Evolutionary conservation across 306 rosid genomes (phyloP).

Genomic region (Psophocarpus tetragonolobus): DNA sequence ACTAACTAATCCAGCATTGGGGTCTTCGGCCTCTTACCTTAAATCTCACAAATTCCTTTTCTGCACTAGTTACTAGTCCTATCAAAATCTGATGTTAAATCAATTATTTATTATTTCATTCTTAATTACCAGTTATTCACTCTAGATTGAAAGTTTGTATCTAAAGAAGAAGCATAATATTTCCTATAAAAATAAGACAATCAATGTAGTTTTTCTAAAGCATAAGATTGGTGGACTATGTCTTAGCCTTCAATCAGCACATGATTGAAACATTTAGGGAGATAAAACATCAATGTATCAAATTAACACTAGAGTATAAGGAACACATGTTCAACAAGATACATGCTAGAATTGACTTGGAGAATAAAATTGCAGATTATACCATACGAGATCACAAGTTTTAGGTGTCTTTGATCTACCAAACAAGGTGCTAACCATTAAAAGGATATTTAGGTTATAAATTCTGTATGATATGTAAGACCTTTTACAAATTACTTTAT

Average conservation of each 20-base stretch:
- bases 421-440: background rate
- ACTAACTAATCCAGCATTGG: background rate
- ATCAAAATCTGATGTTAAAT: background rate
- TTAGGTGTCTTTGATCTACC: background rate
- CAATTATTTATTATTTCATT: background rate
- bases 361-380: background rate
- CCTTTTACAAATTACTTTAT: no score
- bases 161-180: background rate
- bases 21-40: background rate
- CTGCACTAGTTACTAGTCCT: background rate
- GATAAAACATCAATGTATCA: background rate
- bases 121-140: background rate
- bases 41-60: background rate
- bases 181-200: background rate
- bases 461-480: no score
- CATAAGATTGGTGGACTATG: background rate
- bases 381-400: background rate
- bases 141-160: background rate
- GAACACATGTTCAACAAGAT: background rate
- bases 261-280: background rate
- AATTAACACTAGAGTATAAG: background rate
- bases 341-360: background rate
- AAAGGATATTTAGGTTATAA: no score
- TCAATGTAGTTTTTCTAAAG: background rate
- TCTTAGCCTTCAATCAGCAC: background rate